A percentile compares a stretch with the other conserved stretches of the same genome.
phyloP scores from a whole-genome alignment of 2,329 filamentous ascomycete species.

The Phoma herbarum region DNA sequence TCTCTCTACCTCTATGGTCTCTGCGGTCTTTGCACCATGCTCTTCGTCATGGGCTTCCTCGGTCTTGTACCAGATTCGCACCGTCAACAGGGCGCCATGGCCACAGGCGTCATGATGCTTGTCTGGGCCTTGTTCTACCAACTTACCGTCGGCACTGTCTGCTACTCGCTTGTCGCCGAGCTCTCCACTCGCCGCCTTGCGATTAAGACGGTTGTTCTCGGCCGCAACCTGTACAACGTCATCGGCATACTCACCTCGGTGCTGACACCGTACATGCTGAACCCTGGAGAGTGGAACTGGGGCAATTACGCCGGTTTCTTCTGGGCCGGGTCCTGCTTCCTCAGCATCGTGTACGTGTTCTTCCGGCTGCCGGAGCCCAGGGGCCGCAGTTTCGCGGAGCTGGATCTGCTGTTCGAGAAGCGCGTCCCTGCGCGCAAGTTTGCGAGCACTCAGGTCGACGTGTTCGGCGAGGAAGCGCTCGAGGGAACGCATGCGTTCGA shows the following conservation, averaged over 20 bases:
- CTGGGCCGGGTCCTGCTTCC: constrained; percentile 82
- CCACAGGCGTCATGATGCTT: constrained; percentile 83
- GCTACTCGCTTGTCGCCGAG: constrained; percentile 88
- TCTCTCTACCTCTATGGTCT: constrained; percentile 80
- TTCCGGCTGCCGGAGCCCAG: constrained; percentile 82
- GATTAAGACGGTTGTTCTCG: constrained; percentile 91
- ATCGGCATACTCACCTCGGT: constrained; percentile 83
- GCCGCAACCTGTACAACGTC: constrained; percentile 78
- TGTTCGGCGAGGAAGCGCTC: constrained; percentile 54
- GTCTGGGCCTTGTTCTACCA: constrained; percentile 71
- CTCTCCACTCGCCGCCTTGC: constrained; percentile 82
- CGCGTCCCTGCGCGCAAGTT: constrained; percentile 77
- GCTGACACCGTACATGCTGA: constrained; percentile 91
- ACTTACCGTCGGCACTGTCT: constrained; percentile 85
- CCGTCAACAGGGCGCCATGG: constrained; percentile 70
- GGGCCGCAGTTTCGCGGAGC: constrained; percentile 83
- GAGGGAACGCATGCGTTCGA: constrained; percentile 43
- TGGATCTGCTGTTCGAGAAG: constrained; percentile 84
- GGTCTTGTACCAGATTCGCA: constrained; percentile 73
- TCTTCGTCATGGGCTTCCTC: constrained; percentile 84
- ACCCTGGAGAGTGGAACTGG: constrained; percentile 88
- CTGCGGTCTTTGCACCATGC: constrained; percentile 73
- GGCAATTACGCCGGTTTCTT: constrained; percentile 88
- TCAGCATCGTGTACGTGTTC: constrained; percentile 82
- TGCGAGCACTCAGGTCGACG: constrained; percentile 64